Conservation (phyloP, 139 green algal species). For the Axilococcus clingmanii region DNA sequence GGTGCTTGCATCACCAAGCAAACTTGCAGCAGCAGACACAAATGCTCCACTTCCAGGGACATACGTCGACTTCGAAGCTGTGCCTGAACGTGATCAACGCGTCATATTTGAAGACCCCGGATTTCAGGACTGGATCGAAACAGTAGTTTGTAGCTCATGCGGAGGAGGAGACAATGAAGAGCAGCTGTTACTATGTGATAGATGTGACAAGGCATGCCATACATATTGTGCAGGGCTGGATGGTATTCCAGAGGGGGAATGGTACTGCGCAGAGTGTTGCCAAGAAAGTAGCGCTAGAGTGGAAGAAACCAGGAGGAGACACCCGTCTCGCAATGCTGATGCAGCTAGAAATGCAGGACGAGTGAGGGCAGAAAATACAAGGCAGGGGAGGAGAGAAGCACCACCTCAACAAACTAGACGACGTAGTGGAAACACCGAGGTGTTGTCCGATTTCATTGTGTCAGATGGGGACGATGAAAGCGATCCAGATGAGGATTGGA, state of each 20-base stretch:
- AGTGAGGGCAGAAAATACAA: too few species aligned
- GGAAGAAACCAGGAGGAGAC: neutral
- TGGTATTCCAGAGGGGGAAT: slow-evolving; percentile 46
- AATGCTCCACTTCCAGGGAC: slow-evolving; percentile 7
- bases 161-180: slow-evolving; percentile 38
- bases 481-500: too few species aligned
- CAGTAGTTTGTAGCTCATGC: slow-evolving; percentile 33
- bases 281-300: too few species aligned
- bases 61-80: slow-evolving; percentile 8
- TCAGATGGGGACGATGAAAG: too few species aligned
- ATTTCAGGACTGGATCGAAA: slow-evolving; percentile 24
- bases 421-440: too few species aligned
- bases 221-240: slow-evolving; percentile 51
- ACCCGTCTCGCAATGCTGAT: neutral
- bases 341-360: too few species aligned
- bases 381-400: too few species aligned
- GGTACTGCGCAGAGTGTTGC: slow-evolving; percentile 39
- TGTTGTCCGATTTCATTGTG: too few species aligned
- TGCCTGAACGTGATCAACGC: slow-evolving; percentile 33
- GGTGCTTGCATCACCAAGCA: slow-evolving; percentile 6
- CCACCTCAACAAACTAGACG: neutral
- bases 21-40: neutral
- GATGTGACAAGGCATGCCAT: slow-evolving; percentile 59
- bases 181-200: slow-evolving; percentile 57
- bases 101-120: slow-evolving; percentile 27